phyloP scores from a whole-genome alignment of 805 yeast genomes.

The Scheffersomyces stipitis region DNA sequence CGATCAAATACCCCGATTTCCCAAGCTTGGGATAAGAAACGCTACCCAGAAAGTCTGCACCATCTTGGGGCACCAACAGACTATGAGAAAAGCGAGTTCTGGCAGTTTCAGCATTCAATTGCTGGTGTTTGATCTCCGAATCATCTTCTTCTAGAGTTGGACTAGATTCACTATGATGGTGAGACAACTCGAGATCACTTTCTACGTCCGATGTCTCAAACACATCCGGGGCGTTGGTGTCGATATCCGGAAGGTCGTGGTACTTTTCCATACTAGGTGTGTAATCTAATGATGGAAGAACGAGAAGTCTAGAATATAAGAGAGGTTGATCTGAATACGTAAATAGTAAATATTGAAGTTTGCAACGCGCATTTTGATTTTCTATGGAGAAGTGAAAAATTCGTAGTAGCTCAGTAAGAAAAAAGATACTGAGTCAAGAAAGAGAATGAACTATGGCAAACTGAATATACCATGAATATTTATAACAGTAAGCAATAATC shows the following conservation, averaged over 20 bases:
- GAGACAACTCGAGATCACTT: conserved; percentile 21
- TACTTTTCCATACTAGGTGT: conserved; percentile 17
- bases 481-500: no score
- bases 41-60: conserved; percentile 40
- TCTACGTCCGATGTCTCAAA: conserved; percentile 50
- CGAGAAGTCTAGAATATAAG: no score
- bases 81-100: conserved; percentile 23
- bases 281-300: no score
- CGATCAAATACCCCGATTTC: conserved; percentile 23
- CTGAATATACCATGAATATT: no score
- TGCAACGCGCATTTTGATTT: no score
- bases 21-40: conserved; percentile 16
- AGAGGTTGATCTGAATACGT: no score
- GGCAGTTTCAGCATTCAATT: conserved; percentile 14
- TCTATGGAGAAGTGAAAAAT: no score
- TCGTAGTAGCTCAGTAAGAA: no score
- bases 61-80: conserved; percentile 21
- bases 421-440: no score
- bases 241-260: conserved; percentile 13
- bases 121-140: not conserved
- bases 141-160: conserved; percentile 3
- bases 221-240: conserved; percentile 29
- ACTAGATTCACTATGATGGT: not conserved
- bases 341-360: no score
- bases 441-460: no score